Evolutionary conservation across 1,139 yeast genomes (phyloP), one percentile per base, ranked within the genome.

Genomic region (Debaryomycetaceae sp.): DNA sequence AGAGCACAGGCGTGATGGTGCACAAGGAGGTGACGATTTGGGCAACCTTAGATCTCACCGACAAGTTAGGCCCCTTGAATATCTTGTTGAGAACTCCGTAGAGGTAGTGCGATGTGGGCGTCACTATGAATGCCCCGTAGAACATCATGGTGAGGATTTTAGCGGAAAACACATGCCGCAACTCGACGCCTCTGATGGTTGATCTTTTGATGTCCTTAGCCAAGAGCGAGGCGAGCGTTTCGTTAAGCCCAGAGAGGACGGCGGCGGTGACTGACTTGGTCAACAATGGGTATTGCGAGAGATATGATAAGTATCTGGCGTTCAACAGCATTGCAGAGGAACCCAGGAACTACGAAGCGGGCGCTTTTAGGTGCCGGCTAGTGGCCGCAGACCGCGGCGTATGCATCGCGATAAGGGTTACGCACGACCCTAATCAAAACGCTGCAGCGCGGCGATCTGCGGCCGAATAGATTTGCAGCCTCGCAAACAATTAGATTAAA

Each of bases 61-160:
- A 45, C 23, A 66, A 48, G 25, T 56, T 52, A 2, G 70, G 71
- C 2, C 68, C 65, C 36, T 47, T 57, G 43, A 65, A 67, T 9
- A 71, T 41, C 35, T 49, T 54, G 42, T 75, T 75, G 32, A 76
- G 56, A 8, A 65, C 41, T 7, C 55, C 61, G 44, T 77, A 78
- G 42, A 72, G 64, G 39, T 62, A 74, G 53, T 86, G 95, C 16
- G 84, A 68, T 27, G 83, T 59, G 4, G 96, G 95, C 0, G 95
- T 83, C 18, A 78, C 71, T 17, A 86, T 66, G 14, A 72, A 53
- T 29, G 78, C 67, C 0, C 95, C 94, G 51, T 81, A 86, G 5
- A 83, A 47, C 5, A 83, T 78, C 85, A 86, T 80, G 38, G 73
- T 66, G 18, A 75, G 61, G 32, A 79, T 71, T 43, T 78, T 74